Evolutionary conservation across 345 rosid genomes (phyloP).

Genomic region (Durio zibethinus): DNA sequence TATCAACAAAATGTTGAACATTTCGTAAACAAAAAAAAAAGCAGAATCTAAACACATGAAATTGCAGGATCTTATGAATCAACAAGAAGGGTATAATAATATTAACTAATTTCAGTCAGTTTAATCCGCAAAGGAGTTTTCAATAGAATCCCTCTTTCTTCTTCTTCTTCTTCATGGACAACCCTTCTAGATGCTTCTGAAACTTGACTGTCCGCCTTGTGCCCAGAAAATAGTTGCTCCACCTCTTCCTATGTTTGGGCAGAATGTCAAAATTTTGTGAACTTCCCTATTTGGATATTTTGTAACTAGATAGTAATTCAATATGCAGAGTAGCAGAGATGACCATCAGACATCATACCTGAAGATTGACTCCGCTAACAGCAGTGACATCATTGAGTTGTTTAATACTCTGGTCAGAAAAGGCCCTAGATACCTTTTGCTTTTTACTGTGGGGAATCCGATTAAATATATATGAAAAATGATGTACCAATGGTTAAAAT

Average conservation of each 20-base stretch:
- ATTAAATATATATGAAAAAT: slow-evolving; percentile 1
- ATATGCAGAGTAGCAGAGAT: not conserved
- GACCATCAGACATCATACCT: slow-evolving; percentile 36
- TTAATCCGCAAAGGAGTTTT: slow-evolving; percentile 76
- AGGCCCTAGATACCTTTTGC: slow-evolving; percentile 65
- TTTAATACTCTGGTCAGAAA: slow-evolving; percentile 77
- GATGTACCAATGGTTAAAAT: not conserved
- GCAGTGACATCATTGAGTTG: slow-evolving; percentile 97
- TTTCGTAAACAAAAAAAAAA: not conserved
- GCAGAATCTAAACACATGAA: not conserved
- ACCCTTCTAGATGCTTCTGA: slow-evolving; percentile 86
- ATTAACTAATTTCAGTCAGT: slow-evolving; percentile 74
- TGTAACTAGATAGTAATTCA: too few relatives aligned
- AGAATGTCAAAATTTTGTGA: not conserved
- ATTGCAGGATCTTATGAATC: not conserved
- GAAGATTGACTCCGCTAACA: slow-evolving; percentile 91
- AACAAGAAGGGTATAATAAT: not conserved
- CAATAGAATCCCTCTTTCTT: slow-evolving; percentile 77
- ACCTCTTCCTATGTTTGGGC: slow-evolving; percentile 71
- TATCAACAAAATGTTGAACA: slow-evolving; percentile 8
- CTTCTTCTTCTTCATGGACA: slow-evolving; percentile 97
- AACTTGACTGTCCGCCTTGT: slow-evolving; percentile 72
- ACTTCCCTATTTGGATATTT: not conserved
- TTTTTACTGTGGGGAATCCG: slow-evolving; percentile 62
- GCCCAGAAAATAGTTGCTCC: slow-evolving; percentile 79